Evolutionary conservation across 2,329 filamentous ascomycete genomes (phyloP).

Genomic region (Pezicula rhizophila): DNA sequence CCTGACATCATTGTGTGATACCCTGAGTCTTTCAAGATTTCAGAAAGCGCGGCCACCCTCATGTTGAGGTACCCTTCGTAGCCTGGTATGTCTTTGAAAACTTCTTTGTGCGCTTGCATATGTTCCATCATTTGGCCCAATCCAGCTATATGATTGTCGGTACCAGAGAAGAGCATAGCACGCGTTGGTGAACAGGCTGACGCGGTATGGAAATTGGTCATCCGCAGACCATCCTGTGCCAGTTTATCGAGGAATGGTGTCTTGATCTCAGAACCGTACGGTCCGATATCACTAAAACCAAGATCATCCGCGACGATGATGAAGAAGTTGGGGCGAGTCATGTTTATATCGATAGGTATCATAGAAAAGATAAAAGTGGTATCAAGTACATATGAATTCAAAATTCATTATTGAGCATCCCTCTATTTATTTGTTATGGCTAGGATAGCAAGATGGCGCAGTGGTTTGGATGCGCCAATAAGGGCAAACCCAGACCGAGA

Average conservation of each 20-base stretch:
- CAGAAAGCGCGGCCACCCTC: constrained; percentile 42
- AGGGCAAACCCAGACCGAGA: no score
- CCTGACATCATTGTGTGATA: constrained; percentile 48
- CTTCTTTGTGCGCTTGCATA: constrained; percentile 7
- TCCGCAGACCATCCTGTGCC: constrained; percentile 42
- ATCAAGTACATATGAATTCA: no score
- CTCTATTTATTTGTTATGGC: no score
- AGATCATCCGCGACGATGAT: constrained; percentile 39
- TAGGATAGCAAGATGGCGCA: no score
- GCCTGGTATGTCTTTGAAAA: constrained; percentile 42
- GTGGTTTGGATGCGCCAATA: no score
- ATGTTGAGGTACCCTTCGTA: constrained; percentile 51
- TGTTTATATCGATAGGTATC: no score
- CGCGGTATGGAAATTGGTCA: constrained; percentile 53
- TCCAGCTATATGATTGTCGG: constrained; percentile 43
- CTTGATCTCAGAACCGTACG: constrained; percentile 50
- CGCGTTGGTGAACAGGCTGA: constrained; percentile 53
- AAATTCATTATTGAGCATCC: no score
- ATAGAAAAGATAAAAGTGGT: no score
- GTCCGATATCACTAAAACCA: constrained; percentile 40
- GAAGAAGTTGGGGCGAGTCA: constrained; percentile 36
- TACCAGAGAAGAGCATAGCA: constrained; percentile 54
- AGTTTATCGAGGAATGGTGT: constrained; percentile 50
- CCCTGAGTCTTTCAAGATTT: constrained; percentile 44
- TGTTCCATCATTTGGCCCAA: constrained; percentile 43